A percentile compares a stretch with the other conserved stretches of the same genome.
These are phyloP conservation scores for Ceratocystis alfenasii DNA, from an alignment of 2,329 filamentous ascomycete genomes.

Conservation along the genomic window DNA sequence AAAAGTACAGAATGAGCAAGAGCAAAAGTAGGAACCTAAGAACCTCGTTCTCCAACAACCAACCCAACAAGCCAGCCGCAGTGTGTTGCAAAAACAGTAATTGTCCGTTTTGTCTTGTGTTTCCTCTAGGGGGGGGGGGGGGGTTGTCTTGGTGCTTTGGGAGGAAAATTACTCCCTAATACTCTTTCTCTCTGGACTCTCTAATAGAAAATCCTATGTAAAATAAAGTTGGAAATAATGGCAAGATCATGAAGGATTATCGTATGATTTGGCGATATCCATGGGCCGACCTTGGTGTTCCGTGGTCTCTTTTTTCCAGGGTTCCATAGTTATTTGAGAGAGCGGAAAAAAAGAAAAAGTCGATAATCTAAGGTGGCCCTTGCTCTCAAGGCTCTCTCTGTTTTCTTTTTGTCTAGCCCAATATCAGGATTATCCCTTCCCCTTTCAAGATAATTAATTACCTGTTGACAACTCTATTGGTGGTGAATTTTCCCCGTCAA, in stretches of 20 bases:
- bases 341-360: neutral
- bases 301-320: conserved; percentile 8
- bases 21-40: no score
- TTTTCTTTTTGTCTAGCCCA: neutral
- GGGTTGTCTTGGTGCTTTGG: no score
- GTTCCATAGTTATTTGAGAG: neutral
- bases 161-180: neutral
- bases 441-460: neutral
- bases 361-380: neutral
- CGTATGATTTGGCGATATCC: conserved; percentile 18
- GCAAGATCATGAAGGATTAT: conserved; percentile 19
- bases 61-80: no score
- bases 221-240: conserved; percentile 23
- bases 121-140: no score
- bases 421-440: neutral
- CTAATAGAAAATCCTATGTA: neutral
- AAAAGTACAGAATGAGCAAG: neutral
- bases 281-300: conserved; percentile 15
- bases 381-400: neutral
- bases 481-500: neutral
- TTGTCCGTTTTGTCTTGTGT: no score
- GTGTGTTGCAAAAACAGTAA: no score
- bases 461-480: neutral
- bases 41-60: no score
- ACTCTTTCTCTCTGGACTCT: neutral